These are phyloP conservation scores for Cercospora citrullina DNA, from an alignment of 2,329 filamentous ascomycete species.

Conservation along the genomic window DNA sequence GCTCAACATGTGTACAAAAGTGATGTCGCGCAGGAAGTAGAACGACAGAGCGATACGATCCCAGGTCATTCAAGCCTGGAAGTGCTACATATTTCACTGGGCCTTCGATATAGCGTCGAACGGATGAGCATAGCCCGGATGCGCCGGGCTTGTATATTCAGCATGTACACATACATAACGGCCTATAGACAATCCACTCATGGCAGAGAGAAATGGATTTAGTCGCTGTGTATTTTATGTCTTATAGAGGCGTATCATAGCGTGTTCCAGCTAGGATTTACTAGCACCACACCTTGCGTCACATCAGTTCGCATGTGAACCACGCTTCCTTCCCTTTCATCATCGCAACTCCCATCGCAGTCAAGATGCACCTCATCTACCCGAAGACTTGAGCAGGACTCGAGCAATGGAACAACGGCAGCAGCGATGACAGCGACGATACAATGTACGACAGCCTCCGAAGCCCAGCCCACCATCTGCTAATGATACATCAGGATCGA, in stretches of 20 bases:
- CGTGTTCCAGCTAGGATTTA: background rate
- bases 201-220: background rate
- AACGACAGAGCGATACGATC: background rate
- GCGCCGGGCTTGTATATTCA: conserved; percentile 13
- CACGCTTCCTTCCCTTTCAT: conserved; percentile 11
- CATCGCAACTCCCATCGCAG: conserved; percentile 5
- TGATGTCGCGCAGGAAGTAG: conserved; percentile 81
- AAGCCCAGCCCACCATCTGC: background rate
- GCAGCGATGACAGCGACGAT: conserved; percentile 13
- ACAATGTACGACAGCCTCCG: conserved; percentile 19
- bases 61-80: background rate
- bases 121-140: background rate
- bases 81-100: background rate
- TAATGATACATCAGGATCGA: conserved; percentile 62
- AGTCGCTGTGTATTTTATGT: background rate
- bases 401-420: conserved; percentile 18
- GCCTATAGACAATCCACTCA: conserved; percentile 6
- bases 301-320: conserved; percentile 5
- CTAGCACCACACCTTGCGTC: conserved; percentile 7
- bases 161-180: conserved; percentile 19
- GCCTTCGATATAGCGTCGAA: background rate
- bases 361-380: background rate
- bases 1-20: conserved; percentile 91
- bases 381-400: conserved; percentile 26
- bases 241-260: background rate